Base-by-base conservation (phyloP, 2,329 filamentous ascomycete genomes). In the Microdochium paspali region DNA sequence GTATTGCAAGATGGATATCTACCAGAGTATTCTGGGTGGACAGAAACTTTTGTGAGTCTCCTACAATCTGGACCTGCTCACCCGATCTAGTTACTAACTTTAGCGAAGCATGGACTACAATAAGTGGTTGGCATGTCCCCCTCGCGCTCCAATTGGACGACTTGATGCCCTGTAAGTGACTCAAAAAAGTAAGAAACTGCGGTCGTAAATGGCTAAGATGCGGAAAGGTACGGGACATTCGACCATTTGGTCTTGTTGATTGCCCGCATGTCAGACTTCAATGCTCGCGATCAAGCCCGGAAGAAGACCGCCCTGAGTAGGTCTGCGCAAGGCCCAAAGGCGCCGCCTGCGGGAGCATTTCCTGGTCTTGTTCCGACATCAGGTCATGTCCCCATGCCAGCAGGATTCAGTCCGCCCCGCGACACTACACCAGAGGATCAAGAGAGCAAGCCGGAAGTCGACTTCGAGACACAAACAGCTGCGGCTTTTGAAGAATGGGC, bases 1-100 rank as follows among this genome's bases (percentile, higher is more conserved):
- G 87, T 96, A 90, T 62, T 84, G 80, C 57, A 95, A 95, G 65
- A 93, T 96, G 72, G 93, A 97, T 62, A 81, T 87, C 9, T 94
- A 91, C 56, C 91, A 96, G 63, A 90, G 87, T 61, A 80, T 96
- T 51, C 71, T 97, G 23, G 93, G 90, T 54, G 91, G 89, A 9
- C 90, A 91, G 39, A 77, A 77, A 51, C 71, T 94, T 44, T 84
- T 96, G 89, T 95, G 71, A 76, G 89, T 76, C 35, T 18, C 35
- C 6, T 18, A 21, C 35, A 6, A 15, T 5, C 35, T 7, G 18
- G 6, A 21, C 12, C 7, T 21, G 12, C 12, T 21, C n/a, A 40
- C 35, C 20, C 3, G 15, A 3, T 35, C 40, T n/a, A n/a, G n/a
- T n/a, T n/a, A 31, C 50, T 51, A 24, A 53, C 44, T 50, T 24